Base-by-base conservation (phyloP, 164 flowering plant species). In the Taxillus chinensis region DNA sequence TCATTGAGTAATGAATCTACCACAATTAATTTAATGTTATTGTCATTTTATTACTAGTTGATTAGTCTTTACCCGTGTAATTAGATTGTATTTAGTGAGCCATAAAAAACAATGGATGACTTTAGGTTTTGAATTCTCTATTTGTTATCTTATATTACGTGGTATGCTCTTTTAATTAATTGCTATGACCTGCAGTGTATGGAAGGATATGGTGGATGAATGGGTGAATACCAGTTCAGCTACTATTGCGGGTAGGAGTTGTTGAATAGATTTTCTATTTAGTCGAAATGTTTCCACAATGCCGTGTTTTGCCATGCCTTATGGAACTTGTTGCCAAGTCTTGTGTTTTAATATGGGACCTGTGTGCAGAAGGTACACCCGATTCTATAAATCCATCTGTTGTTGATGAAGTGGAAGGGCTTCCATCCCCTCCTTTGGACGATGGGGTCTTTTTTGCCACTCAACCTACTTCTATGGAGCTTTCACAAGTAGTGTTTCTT, bases 361-460 rank as follows among this genome's bases (percentile, higher is more conserved):
- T 51, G 57, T 15, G 73, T 66, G 64, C 78, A 64, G 91, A 80
- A 65, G 77, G 79, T 60, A 83, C 92, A 5, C 86, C 93, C 6
- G 96, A 87, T 57, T 93, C 97, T 38, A 76, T 82, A 14, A 83
- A 90, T 60, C 96, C 89, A 14, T 82, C 98, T 14, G 80, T 64
- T 62, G 66, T 76, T 55, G 91, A 82, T 68, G 92, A 80, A 17
- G 70, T 62, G 51, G 97, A 85, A 76, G 97, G 97, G 3, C 85
- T 93, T 42, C 96, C 97, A 49, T 89, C 92, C 67, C 99, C 96
- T 68, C 97, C 99, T 57, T 13, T 89, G 49, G 97, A 93, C 71
- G 96, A 87, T 66, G 83, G 81, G 58, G 78, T 75, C 56, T 82
- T 89, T 75, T 80, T 86, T 62, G 71, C 83, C 10, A 64, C 91